Conservation (phyloP, 140 eudicot genomes). For the Ambrosia hybrid region DNA sequence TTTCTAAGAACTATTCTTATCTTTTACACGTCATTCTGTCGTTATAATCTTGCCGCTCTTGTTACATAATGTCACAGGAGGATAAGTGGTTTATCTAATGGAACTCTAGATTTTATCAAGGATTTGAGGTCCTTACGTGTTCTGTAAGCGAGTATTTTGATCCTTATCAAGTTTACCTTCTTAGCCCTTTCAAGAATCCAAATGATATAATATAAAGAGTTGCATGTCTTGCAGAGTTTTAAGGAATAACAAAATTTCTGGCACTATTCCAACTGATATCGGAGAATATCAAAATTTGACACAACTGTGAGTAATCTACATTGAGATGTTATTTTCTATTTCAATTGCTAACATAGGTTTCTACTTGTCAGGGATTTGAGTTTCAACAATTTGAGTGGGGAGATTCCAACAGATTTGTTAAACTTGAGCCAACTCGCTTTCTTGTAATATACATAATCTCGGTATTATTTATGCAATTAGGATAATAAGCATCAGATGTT, state of each 20-base stretch:
- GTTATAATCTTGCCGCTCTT: not conserved
- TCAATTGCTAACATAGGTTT: constrained; percentile 12
- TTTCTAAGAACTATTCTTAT: not conserved
- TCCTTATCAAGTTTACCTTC: not conserved
- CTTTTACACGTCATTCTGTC: not conserved
- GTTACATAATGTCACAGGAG: constrained; percentile 46
- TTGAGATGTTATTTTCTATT: not conserved
- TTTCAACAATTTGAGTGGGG: constrained; percentile 69
- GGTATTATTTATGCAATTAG: not conserved
- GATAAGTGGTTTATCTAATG: constrained; percentile 71
- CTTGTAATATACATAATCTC: constrained; percentile 48
- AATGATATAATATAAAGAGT: not conserved
- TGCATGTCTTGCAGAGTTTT: constrained; percentile 42
- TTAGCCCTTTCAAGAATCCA: no score
- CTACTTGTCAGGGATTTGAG: constrained; percentile 69
- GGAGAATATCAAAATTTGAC: constrained; percentile 42
- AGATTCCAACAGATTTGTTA: constrained; percentile 60
- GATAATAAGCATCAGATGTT: not conserved
- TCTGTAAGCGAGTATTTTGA: constrained; percentile 47
- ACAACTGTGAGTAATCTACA: constrained; percentile 55
- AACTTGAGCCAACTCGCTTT: constrained; percentile 41
- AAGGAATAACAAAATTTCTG: constrained; percentile 66
- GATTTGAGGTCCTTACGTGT: constrained; percentile 42
- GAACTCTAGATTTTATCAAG: constrained; percentile 64
- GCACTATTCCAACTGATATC: constrained; percentile 62